Conservation (phyloP, 2,329 filamentous ascomycete genomes). For the Pseudogymnoascus sp. region DNA sequence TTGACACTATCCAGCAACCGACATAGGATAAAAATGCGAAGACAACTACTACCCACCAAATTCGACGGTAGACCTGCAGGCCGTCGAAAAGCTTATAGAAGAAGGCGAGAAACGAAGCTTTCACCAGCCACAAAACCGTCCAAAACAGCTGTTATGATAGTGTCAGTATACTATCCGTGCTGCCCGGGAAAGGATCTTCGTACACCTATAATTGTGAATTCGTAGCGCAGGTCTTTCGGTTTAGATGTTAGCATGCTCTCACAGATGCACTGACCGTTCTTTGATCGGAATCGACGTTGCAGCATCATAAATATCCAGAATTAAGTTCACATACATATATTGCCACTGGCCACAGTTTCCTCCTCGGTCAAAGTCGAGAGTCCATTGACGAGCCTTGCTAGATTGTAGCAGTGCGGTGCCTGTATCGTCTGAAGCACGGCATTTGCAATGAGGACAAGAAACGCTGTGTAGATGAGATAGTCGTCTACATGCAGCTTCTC, state of each 20-base stretch:
- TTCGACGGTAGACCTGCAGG: neutral
- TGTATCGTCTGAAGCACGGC: neutral
- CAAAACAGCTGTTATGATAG: neutral
- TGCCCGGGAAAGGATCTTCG: neutral
- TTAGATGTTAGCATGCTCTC: neutral
- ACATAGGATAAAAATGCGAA: slow-evolving; percentile 6
- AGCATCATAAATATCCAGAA: neutral
- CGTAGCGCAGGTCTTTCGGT: neutral
- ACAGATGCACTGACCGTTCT: neutral
- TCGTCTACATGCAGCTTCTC: neutral
- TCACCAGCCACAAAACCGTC: slow-evolving; percentile 11
- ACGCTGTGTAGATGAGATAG: neutral
- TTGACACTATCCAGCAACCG: neutral
- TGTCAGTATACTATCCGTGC: neutral
- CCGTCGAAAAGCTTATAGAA: slow-evolving; percentile 9
- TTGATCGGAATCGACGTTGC: neutral
- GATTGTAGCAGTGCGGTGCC: neutral
- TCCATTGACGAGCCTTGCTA: neutral
- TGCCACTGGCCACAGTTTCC: neutral
- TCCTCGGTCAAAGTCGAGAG: neutral
- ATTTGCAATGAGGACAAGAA: neutral
- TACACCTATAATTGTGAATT: neutral
- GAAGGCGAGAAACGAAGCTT: slow-evolving; percentile 11
- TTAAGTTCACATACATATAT: neutral
- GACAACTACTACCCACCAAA: slow-evolving; percentile 1